phyloP scores from a whole-genome alignment of 192 early-diverging fungal species.

The Dissophora globulifera region DNA sequence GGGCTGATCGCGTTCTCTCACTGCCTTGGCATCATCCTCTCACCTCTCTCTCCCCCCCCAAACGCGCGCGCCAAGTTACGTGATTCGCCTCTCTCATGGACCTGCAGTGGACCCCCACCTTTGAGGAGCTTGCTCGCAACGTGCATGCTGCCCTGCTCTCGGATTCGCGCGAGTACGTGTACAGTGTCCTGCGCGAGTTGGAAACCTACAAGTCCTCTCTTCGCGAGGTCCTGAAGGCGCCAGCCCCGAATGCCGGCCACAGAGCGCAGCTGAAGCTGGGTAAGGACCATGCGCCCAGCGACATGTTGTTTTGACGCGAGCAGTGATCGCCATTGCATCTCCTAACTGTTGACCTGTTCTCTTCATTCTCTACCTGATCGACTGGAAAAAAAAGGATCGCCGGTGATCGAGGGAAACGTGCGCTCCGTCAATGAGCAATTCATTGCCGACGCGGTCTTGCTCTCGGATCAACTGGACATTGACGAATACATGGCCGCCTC shows the following conservation, averaged over 20 bases:
- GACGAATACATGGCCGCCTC: conserved; percentile 81
- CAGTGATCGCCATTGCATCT: neutral
- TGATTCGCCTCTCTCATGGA: too few relatives aligned
- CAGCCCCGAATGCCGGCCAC: conserved; percentile 34
- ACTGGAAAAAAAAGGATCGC: conserved; percentile 57
- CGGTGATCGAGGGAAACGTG: conserved; percentile 67
- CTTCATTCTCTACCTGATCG: too few relatives aligned
- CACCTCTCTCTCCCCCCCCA: conserved; percentile 1
- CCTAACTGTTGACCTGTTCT: neutral
- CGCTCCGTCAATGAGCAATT: conserved; percentile 79
- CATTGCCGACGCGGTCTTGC: conserved; percentile 65
- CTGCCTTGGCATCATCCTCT: too few relatives aligned
- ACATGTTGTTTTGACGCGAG: neutral
- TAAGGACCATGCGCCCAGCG: conserved; percentile 3
- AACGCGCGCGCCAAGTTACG: too few relatives aligned
- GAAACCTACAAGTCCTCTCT: conserved; percentile 24
- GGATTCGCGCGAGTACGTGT: conserved; percentile 32
- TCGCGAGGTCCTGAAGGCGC: conserved; percentile 14
- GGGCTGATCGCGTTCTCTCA: too few relatives aligned
- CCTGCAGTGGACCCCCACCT: conserved; percentile 36
- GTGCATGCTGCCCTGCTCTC: conserved; percentile 24
- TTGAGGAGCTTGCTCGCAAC: conserved; percentile 33
- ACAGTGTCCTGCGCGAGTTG: conserved; percentile 25
- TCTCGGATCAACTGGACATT: conserved; percentile 85
- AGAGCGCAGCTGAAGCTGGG: conserved; percentile 51